Evolutionary conservation across 2,329 filamentous ascomycete species (phyloP).

Genomic region (Chaetothyriales sp.): DNA sequence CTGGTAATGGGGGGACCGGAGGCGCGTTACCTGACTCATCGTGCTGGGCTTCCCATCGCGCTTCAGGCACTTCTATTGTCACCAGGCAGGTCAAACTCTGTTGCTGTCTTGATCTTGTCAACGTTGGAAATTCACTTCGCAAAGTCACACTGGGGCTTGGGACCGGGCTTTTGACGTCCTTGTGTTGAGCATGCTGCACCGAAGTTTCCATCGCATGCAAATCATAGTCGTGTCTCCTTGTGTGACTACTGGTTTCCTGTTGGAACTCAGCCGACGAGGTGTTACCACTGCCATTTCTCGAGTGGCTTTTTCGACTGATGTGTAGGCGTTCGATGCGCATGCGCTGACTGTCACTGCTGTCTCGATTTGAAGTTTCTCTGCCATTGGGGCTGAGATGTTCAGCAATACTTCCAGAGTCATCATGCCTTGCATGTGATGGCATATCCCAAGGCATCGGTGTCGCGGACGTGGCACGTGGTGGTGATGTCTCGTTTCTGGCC

Average conservation of each 20-base stretch:
- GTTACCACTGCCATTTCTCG: constrained; percentile 59
- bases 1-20: constrained; percentile 32
- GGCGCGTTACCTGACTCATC: constrained; percentile 54
- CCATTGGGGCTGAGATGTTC: constrained; percentile 6
- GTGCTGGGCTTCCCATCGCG: constrained; percentile 73
- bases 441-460: constrained; percentile 49
- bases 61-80: constrained; percentile 84
- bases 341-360: constrained; percentile 30
- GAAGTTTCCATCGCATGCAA: constrained; percentile 90
- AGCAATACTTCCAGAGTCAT: constrained; percentile 14
- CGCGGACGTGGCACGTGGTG: constrained; percentile 34
- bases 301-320: constrained; percentile 35
- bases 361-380: constrained; percentile 22
- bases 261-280: constrained; percentile 62
- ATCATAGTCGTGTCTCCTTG: constrained; percentile 81
- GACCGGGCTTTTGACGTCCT: constrained; percentile 65
- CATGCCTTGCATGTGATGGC: constrained; percentile 21
- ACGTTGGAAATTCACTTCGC: constrained; percentile 88
- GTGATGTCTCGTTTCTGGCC: constrained; percentile 47
- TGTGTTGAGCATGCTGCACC: constrained; percentile 54
- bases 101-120: constrained; percentile 81
- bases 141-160: constrained; percentile 84
- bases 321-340: constrained; percentile 28
- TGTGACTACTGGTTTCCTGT: constrained; percentile 40
- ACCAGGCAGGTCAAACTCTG: constrained; percentile 88